Evolutionary conservation across 257 asterid species (phyloP).

Genomic region (Plantago elongata): DNA sequence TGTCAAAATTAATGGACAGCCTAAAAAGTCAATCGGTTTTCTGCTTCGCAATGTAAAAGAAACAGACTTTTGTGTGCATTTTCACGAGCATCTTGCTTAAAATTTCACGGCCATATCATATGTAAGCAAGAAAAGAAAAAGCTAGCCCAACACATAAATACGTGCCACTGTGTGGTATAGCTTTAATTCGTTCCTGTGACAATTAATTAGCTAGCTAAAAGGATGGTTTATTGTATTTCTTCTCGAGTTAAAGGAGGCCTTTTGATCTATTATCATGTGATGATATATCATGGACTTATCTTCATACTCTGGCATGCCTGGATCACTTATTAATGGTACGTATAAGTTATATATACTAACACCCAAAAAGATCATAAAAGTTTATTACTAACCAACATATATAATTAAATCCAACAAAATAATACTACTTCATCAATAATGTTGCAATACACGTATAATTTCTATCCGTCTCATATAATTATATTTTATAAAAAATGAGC

Average conservation of each 20-base stretch:
- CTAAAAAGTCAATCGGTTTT: slow-evolving; percentile 19
- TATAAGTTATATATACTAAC: too few species aligned
- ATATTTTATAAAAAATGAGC: too few species aligned
- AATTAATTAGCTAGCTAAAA: slow-evolving; percentile 11
- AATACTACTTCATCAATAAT: too few species aligned
- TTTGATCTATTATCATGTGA: not conserved
- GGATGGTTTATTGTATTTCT: slow-evolving; percentile 19
- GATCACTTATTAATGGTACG: not conserved
- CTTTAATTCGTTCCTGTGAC: slow-evolving; percentile 27
- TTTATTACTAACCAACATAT: too few species aligned
- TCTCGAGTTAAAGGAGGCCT: too few species aligned
- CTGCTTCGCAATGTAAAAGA: slow-evolving; percentile 22
- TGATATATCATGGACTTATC: not conserved
- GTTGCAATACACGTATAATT: too few species aligned
- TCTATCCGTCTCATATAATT: too few species aligned
- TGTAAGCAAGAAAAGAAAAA: slow-evolving; percentile 22
- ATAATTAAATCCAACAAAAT: too few species aligned
- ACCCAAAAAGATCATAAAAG: too few species aligned
- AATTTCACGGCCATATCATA: slow-evolving; percentile 28
- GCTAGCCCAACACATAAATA: slow-evolving; percentile 15
- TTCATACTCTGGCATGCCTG: slow-evolving; percentile 5
- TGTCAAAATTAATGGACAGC: slow-evolving; percentile 30
- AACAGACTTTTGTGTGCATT: slow-evolving; percentile 6
- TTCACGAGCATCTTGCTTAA: slow-evolving; percentile 58
- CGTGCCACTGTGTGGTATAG: slow-evolving; percentile 4